Evolutionary conservation across 495 filamentous ascomycete genomes (phyloP).

Genomic region (Lichina pygmaea): DNA sequence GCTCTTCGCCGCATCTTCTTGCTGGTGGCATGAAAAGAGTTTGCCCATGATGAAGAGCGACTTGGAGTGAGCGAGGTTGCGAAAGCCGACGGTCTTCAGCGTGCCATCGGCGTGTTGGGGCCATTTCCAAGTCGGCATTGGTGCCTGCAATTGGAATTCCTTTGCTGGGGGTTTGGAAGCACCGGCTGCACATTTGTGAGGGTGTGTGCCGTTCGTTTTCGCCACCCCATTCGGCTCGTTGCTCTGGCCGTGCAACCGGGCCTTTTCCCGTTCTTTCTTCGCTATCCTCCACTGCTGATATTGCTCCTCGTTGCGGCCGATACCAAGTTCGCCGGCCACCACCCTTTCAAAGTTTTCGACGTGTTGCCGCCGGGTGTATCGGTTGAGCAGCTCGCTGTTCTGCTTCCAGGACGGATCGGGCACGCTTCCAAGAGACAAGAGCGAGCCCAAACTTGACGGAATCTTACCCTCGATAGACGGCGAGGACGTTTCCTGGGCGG

Average conservation of each 20-base stretch:
- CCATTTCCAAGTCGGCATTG: neutral
- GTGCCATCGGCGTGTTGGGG: neutral
- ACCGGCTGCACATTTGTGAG: neutral
- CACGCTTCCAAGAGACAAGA: too few relatives aligned
- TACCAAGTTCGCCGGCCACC: constrained; percentile 11
- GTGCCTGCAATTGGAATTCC: too few relatives aligned
- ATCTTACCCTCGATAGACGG: too few relatives aligned
- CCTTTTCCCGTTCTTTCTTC: constrained; percentile 1
- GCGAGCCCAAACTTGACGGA: too few relatives aligned
- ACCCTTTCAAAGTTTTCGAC: constrained; percentile 24
- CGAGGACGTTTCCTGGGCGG: neutral
- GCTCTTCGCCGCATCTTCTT: constrained; percentile 1
- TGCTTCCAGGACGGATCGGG: too few relatives aligned
- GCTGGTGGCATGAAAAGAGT: constrained; percentile 19
- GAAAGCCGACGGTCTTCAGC: neutral
- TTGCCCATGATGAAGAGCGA: constrained; percentile 25
- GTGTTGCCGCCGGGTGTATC: constrained; percentile 17
- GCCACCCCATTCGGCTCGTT: neutral
- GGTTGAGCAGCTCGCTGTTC: constrained; percentile 8
- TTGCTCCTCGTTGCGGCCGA: constrained; percentile 1
- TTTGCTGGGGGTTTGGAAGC: neutral
- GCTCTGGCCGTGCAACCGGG: neutral
- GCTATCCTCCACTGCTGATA: neutral
- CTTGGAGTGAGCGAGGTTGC: constrained; percentile 7
- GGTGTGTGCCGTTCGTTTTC: neutral